Evolutionary conservation across 352 stramenopile genomes (phyloP).

Genomic region (Blastocystis sp.): DNA sequence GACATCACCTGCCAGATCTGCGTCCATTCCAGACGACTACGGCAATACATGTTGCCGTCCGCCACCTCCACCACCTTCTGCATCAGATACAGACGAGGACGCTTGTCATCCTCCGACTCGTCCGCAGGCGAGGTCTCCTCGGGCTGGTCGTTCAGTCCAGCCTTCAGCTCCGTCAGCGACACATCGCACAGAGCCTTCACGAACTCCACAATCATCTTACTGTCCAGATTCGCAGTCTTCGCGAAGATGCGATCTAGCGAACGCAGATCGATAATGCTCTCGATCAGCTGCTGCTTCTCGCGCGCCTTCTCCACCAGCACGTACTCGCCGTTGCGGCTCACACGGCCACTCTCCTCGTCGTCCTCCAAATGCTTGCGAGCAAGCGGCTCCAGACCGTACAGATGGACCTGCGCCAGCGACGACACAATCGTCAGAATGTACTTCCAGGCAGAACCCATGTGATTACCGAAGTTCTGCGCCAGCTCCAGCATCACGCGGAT

Average conservation of each 20-base stretch:
- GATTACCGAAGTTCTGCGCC: slow-evolving; percentile 87
- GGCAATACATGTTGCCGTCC: slow-evolving; percentile 95
- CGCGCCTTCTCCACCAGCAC: slow-evolving; percentile 65
- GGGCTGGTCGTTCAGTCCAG: slow-evolving; percentile 12
- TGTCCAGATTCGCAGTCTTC: slow-evolving; percentile 71
- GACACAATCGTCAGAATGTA: slow-evolving; percentile 87
- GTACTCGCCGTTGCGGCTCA: slow-evolving; percentile 31
- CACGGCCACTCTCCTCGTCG: slow-evolving; percentile 66
- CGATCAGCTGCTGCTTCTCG: slow-evolving; percentile 71
- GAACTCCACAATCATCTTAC: slow-evolving; percentile 74
- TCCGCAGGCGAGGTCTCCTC: neutral
- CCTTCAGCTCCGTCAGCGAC: slow-evolving; percentile 74
- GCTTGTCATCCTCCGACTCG: slow-evolving; percentile 60
- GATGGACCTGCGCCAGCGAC: slow-evolving; percentile 86
- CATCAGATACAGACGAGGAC: slow-evolving; percentile 89
- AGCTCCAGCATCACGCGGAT: slow-evolving; percentile 89
- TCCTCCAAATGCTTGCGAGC: slow-evolving; percentile 60
- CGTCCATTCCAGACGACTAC: slow-evolving; percentile 88
- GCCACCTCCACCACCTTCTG: slow-evolving; percentile 97
- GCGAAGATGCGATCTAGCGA: slow-evolving; percentile 80
- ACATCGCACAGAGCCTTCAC: slow-evolving; percentile 77
- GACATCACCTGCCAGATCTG: slow-evolving; percentile 90
- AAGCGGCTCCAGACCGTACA: slow-evolving; percentile 62
- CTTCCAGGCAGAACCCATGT: slow-evolving; percentile 86
- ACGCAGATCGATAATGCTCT: slow-evolving; percentile 72